A percentile compares a stretch with the other conserved stretches of the same genome.
Conservation (phyloP, 1,284 basidiomycete genomes). For the Boletus mariae region DNA sequence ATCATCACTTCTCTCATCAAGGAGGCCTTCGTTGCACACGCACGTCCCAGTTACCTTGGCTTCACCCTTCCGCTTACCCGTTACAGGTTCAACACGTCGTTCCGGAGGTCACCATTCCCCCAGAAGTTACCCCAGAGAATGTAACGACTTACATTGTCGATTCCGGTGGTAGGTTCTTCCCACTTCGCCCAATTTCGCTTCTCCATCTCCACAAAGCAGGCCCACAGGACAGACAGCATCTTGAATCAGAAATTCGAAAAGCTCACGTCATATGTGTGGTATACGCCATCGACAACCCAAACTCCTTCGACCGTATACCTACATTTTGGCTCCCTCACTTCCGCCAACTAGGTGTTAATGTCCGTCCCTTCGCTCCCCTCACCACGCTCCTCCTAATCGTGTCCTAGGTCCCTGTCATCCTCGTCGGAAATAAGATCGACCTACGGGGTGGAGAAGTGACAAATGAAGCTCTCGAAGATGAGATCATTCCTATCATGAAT, state of each 20-base stretch:
- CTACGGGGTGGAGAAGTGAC: constrained; percentile 89
- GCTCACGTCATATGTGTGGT: constrained; percentile 98
- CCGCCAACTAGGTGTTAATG: constrained; percentile 91
- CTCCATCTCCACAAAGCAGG: constrained; percentile 47
- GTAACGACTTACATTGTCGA: constrained; percentile 96
- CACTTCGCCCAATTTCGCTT: constrained; percentile 4
- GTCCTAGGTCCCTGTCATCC: constrained; percentile 86
- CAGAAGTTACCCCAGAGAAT: constrained; percentile 93
- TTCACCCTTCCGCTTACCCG: constrained; percentile 15
- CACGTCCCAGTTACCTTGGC: constrained; percentile 32
- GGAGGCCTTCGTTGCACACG: constrained; percentile 87
- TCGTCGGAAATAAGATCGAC: constrained; percentile 99
- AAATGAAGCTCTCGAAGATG: constrained; percentile 91
- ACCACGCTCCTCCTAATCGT: constrained; percentile 7
- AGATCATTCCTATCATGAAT: constrained; percentile 93
- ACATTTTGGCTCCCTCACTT: constrained; percentile 99
- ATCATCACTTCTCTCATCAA: constrained; percentile 96
- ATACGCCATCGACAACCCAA: constrained; percentile 93
- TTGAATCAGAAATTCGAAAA: constrained; percentile 93
- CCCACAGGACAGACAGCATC: constrained; percentile 78
- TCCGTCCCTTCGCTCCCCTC: constrained; percentile 34
- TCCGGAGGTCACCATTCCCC: constrained; percentile 93
- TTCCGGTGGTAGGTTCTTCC: constrained; percentile 71
- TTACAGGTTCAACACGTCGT: constrained; percentile 83
- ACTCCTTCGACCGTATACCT: constrained; percentile 94